Evolutionary conservation across 805 yeast genomes (phyloP).

Genomic region (Saccharomycopsis malanga): DNA sequence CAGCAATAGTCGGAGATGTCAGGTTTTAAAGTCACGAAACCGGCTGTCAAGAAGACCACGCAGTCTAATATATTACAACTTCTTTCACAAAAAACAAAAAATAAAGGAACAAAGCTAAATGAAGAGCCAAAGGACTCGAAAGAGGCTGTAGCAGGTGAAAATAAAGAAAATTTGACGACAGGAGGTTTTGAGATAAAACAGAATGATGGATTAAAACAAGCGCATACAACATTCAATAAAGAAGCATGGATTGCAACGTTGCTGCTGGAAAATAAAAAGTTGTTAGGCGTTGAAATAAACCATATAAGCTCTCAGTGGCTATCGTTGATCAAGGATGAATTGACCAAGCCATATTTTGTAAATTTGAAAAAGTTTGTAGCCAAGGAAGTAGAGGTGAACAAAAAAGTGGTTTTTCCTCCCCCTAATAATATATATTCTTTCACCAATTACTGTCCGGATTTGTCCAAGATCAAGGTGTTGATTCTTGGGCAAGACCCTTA

Average conservation of each 20-base stretch:
- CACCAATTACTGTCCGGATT: slow-evolving; percentile 75
- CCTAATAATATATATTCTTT: slow-evolving; percentile 75
- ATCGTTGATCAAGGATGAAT: slow-evolving; percentile 53
- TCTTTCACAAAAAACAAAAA: no score
- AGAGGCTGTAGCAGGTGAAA: no score
- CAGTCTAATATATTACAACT: not conserved
- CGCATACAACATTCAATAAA: no score
- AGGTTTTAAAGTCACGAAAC: not conserved
- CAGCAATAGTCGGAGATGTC: no score
- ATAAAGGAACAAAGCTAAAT: no score
- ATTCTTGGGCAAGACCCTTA: slow-evolving; percentile 96
- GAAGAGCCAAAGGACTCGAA: no score
- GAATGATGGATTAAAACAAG: no score
- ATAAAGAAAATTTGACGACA: no score
- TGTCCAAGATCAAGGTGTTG: slow-evolving; percentile 64
- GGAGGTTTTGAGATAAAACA: no score
- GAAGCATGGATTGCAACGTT: not conserved
- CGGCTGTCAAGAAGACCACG: not conserved
- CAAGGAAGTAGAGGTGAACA: slow-evolving; percentile 35
- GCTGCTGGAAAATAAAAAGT: slow-evolving; percentile 13
- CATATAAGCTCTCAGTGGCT: slow-evolving; percentile 80
- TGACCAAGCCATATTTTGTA: slow-evolving; percentile 80
- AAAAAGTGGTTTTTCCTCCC: slow-evolving; percentile 71
- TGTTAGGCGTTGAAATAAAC: slow-evolving; percentile 60
- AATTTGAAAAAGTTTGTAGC: slow-evolving; percentile 46